Base-by-base conservation (phyloP, 192 early-diverging fungal genomes). In the Funneliformis geosporum region DNA sequence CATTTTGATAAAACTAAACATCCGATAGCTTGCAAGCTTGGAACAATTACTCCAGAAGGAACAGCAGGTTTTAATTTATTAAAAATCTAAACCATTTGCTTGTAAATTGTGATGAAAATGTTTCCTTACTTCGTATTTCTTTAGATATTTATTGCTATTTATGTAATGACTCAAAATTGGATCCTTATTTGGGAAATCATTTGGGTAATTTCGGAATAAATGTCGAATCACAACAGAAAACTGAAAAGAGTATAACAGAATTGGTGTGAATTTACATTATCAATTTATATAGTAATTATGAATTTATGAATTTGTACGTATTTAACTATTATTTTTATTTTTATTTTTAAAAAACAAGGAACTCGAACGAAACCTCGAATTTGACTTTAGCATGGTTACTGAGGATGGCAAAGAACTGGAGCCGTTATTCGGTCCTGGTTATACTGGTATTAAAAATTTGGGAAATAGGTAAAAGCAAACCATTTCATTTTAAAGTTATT, bases 41-140 rank as follows among this genome's bases (percentile, higher is more conserved):
- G 98, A 10, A 97, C 98, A 5, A 98, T 99, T 67, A 98, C 97
- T 8, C 96, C 97, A 60, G 97, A 99, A 83, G 98, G 98, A 75
- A 93, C 92, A 4, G 98, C 96, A 47, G 95, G 86, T 97, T 87
- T 78, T 83, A 71, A 44, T 44, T 9, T 44, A 16, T 23, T 21
- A 23, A 6, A 14, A 65, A 68, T n/a, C n/a, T n/a, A n/a, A n/a
- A n/a, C n/a, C 4, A 60, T 46, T 25, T 70, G n/a, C 73, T 42
- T 27, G 39, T 79, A 64, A 14, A 67, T 50, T 66, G 18, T 18
- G 33, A 6, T 62, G 9, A 47, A 10, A 10, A 73, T 39, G 75
- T 42, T 42, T n/a, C 68, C n/a, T 47, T 60, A 39, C 38, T 75
- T 64, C 8, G 23, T 1, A 60, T 75, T 78, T 47, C 46, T 12